Evolutionary conservation across 805 yeast species (phyloP).

Genomic region (Pichia kluyveri): DNA sequence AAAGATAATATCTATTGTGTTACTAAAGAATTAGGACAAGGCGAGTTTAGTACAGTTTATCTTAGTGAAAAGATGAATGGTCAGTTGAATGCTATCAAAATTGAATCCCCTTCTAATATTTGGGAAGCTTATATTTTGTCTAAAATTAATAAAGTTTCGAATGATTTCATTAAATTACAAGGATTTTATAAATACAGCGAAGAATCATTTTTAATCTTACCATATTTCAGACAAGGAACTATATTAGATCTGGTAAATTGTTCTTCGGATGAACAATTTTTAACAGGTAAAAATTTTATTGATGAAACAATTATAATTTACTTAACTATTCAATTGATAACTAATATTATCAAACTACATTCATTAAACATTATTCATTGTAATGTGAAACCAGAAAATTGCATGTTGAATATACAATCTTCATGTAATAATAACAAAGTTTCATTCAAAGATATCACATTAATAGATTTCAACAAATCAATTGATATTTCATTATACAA

Average conservation of each 20-base stretch:
- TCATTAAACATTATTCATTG: constrained; percentile 66
- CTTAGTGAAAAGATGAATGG: constrained; percentile 57
- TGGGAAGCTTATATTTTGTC: constrained; percentile 79
- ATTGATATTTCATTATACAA: constrained; percentile 58
- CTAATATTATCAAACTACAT: constrained; percentile 55
- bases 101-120: constrained; percentile 55
- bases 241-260: constrained; percentile 57
- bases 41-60: constrained; percentile 75
- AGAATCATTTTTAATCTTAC: constrained; percentile 59
- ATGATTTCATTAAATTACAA: constrained; percentile 33
- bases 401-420: constrained; percentile 52
- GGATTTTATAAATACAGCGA: constrained; percentile 50
- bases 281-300: constrained; percentile 23
- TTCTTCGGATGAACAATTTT: constrained; percentile 16
- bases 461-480: constrained; percentile 79
- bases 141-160: constrained; percentile 39
- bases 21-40: constrained; percentile 57
- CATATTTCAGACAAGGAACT: constrained; percentile 65
- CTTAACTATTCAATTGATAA: constrained; percentile 55
- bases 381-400: constrained; percentile 78
- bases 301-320: constrained; percentile 61
- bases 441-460: constrained; percentile 15
- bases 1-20: constrained; percentile 36
- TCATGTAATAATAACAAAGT: constrained; percentile 13
- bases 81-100: constrained; percentile 54